phyloP scores from a whole-genome alignment of 129 eudicot species.

The Lactuca saligna region DNA sequence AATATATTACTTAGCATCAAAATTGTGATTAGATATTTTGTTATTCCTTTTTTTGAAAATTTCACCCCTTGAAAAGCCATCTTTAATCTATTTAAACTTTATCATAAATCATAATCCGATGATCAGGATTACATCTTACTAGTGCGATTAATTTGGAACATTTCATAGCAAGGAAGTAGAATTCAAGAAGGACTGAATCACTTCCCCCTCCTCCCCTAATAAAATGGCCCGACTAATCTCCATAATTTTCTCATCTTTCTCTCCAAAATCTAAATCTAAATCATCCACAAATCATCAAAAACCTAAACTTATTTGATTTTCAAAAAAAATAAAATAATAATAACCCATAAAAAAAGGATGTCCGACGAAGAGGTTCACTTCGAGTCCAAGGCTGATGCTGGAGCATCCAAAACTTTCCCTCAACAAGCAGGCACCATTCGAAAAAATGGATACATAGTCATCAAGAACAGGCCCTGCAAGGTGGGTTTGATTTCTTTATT shows the following conservation, averaged over 20 bases:
- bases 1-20: too few species aligned
- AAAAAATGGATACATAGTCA: slow-evolving; percentile 50
- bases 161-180: neutral
- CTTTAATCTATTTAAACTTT: neutral
- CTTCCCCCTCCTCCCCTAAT: neutral
- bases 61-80: neutral
- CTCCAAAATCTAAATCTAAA: neutral
- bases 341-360: slow-evolving; percentile 17
- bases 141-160: neutral
- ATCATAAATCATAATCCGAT: neutral
- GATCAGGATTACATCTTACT: neutral
- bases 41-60: too few species aligned
- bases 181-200: slow-evolving; percentile 2
- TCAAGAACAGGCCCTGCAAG: slow-evolving; percentile 60
- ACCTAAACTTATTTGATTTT: neutral
- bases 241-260: neutral
- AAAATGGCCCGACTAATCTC: neutral
- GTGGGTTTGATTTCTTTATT: slow-evolving; percentile 9
- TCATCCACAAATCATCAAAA: neutral
- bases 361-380: slow-evolving; percentile 59
- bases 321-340: too few species aligned
- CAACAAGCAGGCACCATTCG: slow-evolving; percentile 64
- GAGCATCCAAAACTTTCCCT: slow-evolving; percentile 58
- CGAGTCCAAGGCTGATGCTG: slow-evolving; percentile 56
- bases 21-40: too few species aligned